Conservation (phyloP, 371 early-diverging fungal genomes). For the Syncephalastrum contaminatum region DNA sequence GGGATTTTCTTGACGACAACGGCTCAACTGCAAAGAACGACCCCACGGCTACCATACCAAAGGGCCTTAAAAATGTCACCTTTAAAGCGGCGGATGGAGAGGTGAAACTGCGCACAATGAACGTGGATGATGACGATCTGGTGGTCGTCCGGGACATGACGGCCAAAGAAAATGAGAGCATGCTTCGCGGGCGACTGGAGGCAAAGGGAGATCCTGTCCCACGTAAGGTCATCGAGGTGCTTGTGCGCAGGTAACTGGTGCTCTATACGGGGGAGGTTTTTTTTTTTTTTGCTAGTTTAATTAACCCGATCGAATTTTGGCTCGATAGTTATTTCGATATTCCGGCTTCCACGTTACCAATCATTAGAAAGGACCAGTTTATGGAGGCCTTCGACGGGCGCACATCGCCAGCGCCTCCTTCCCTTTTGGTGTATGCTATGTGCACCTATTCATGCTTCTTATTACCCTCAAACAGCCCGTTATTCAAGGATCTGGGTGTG, state of each 20-base stretch:
- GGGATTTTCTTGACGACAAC: slow-evolving; percentile 22
- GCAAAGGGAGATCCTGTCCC: slow-evolving; percentile 23
- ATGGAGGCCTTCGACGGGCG: slow-evolving; percentile 35
- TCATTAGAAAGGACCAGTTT: slow-evolving; percentile 35
- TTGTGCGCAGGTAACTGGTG: slow-evolving; percentile 22
- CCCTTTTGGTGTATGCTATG: slow-evolving; percentile 38
- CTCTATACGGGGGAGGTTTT: no score
- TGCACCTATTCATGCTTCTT: slow-evolving; percentile 36
- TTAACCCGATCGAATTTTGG: not conserved
- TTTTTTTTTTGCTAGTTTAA: not conserved
- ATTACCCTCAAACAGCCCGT: slow-evolving; percentile 20
- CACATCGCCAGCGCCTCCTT: slow-evolving; percentile 27
- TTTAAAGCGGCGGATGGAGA: no score
- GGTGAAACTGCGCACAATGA: slow-evolving; percentile 15
- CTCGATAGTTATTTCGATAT: slow-evolving; percentile 29
- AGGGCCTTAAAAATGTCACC: no score
- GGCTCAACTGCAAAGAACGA: not conserved
- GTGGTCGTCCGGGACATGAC: slow-evolving; percentile 36
- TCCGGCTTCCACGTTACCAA: slow-evolving; percentile 28
- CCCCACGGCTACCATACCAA: not conserved
- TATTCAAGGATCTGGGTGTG: slow-evolving; percentile 23
- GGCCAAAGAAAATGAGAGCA: slow-evolving; percentile 23
- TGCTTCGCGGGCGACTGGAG: slow-evolving; percentile 8
- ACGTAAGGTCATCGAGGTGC: slow-evolving; percentile 22
- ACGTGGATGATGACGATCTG: slow-evolving; percentile 35